These are phyloP conservation scores for Arabidopsis arenosa DNA, from an alignment of 345 rosid genomes.

Conservation along the genomic window DNA sequence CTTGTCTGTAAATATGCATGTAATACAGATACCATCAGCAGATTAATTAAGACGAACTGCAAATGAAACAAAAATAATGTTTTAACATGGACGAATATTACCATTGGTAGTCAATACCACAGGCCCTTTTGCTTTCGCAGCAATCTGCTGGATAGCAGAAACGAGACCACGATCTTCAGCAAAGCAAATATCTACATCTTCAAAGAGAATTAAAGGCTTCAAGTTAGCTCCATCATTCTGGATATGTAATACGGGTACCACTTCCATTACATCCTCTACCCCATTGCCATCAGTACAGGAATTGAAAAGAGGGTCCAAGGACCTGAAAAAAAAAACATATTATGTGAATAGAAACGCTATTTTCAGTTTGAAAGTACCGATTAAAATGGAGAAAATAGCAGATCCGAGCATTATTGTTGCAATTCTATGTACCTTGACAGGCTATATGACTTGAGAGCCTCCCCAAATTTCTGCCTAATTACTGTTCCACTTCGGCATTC, in stretches of 20 bases:
- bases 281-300: slow-evolving; percentile 49
- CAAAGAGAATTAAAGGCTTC: slow-evolving; percentile 83
- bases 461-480: slow-evolving; percentile 86
- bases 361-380: slow-evolving; percentile 9
- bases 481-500: slow-evolving; percentile 82
- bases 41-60: neutral
- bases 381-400: slow-evolving; percentile 27
- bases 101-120: slow-evolving; percentile 85
- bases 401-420: slow-evolving; percentile 30
- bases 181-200: slow-evolving; percentile 87
- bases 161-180: slow-evolving; percentile 93
- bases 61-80: slow-evolving; percentile 9
- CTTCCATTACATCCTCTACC: slow-evolving; percentile 50
- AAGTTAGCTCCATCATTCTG: slow-evolving; percentile 48
- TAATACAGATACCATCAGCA: slow-evolving; percentile 1
- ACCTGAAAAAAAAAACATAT: slow-evolving; percentile 61
- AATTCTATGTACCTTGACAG: slow-evolving; percentile 62
- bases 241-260: slow-evolving; percentile 43
- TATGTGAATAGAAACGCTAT: slow-evolving; percentile 32
- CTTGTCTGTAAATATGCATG: slow-evolving; percentile 56
- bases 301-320: slow-evolving; percentile 54
- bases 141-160: slow-evolving; percentile 84
- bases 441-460: slow-evolving; percentile 75
- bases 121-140: slow-evolving; percentile 88
- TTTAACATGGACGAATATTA: slow-evolving; percentile 46